Evolutionary conservation across 768 basidiomycete genomes (phyloP), one percentile per base, ranked within the genome.

Genomic region (Naganishia kalamii): DNA sequence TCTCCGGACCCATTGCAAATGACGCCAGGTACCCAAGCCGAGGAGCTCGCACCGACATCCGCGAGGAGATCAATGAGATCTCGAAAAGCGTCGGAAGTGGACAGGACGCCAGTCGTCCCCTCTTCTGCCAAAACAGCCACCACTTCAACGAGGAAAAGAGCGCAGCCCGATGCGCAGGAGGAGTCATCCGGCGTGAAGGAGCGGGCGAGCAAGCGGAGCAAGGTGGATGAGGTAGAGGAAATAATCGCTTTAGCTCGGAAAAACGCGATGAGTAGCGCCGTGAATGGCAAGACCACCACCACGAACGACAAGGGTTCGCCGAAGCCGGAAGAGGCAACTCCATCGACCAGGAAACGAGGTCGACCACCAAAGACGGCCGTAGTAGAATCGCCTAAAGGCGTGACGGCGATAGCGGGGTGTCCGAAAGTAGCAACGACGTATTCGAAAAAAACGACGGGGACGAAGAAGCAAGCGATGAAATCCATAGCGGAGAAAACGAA

Each of bases 1-100:
- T 57, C 54, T 57, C 54, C 54, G 17, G 54, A 57, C n/a, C 54
- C 54, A 23, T 25, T 57, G 21, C 54, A 40, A 19, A 57, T 57
- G 23, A 57, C 54, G 32, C 35, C 29, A 37, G 23, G 27, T 23
- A 11, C 8, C 54, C 21, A 23, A 1, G 13, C 8, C 19, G 54
- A 19, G 19, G 21, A 6, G 13, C 25, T 32, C 12, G 21, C 12
- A 40, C 54, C 54, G 23, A 37, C 54, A 27, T 57, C 54, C 12
- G 54, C 37, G 21, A 33, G 37, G 32, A n/a, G 23, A 27, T 57
- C 54, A 32, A 37, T 23, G 13, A 23, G 23, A 12, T 57, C 37
- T 21, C 37, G 37, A 35, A 57, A 57, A 57, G n/a, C 8, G 21
- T 3, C 30, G 6, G 29, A 51, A 8, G 27, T 30, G 19, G 27